phyloP scores from a whole-genome alignment of 345 rosid genomes.

The Melaleuca alternifolia region DNA sequence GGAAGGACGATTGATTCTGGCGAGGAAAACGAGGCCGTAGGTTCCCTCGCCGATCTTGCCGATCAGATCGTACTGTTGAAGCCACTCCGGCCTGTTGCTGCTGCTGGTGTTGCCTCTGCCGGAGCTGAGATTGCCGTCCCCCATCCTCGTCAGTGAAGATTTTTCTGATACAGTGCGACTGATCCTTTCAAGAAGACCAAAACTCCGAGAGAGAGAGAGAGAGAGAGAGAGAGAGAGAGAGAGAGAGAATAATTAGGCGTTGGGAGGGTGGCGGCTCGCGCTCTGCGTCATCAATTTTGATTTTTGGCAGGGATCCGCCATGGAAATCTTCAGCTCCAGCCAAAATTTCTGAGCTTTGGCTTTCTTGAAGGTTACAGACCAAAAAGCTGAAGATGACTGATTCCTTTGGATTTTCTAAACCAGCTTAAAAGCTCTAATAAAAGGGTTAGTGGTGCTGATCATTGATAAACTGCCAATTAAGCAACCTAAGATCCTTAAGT shows the following conservation, averaged over 20 bases:
- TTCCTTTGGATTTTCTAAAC: background rate
- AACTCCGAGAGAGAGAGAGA: background rate
- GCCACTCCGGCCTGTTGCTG: constrained; percentile 85
- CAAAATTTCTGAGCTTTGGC: background rate
- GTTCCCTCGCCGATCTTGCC: constrained; percentile 99
- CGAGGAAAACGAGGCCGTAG: constrained; percentile 95
- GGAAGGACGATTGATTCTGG: constrained; percentile 59
- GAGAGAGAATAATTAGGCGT: background rate
- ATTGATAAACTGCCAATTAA: background rate
- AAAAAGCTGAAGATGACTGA: background rate
- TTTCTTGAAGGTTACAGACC: background rate
- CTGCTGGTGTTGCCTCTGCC: background rate
- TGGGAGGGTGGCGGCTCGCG: background rate
- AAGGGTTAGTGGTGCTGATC: background rate
- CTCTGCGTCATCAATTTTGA: background rate
- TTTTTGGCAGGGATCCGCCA: background rate
- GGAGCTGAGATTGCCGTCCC: constrained; percentile 1
- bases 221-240: background rate
- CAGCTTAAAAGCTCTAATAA: background rate
- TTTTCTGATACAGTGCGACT: background rate
- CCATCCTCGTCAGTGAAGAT: background rate
- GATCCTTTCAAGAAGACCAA: background rate
- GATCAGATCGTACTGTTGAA: constrained; percentile 89
- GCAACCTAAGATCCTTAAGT: background rate
- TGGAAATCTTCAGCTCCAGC: background rate